phyloP scores from a whole-genome alignment of 2,329 filamentous ascomycete genomes.

The Fusarium incarnatum region DNA sequence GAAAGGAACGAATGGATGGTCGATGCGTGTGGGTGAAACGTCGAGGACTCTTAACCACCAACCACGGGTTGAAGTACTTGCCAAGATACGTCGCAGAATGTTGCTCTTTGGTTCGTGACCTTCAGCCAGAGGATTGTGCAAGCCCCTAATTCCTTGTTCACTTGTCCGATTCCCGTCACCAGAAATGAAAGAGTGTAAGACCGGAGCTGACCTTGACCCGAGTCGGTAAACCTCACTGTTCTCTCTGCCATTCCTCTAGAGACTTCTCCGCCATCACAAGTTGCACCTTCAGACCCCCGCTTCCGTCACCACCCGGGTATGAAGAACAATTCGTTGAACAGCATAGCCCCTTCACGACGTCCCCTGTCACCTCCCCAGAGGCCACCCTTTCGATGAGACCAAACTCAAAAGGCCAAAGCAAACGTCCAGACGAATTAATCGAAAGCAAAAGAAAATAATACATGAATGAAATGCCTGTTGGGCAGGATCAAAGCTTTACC shows the following conservation, averaged over 20 bases:
- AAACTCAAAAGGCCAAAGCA: conserved; percentile 45
- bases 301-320: background rate
- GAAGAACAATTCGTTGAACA: conserved; percentile 15
- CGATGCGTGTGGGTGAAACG: conserved; percentile 12
- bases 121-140: background rate
- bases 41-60: conserved; percentile 1
- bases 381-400: conserved; percentile 44
- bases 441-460: conserved; percentile 47
- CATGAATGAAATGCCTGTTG: conserved; percentile 46
- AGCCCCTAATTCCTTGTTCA: background rate
- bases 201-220: conserved; percentile 31
- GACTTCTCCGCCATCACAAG: conserved; percentile 7
- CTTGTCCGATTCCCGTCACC: conserved; percentile 10
- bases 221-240: conserved; percentile 8
- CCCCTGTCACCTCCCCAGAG: conserved; percentile 53
- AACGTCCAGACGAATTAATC: conserved; percentile 34
- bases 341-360: conserved; percentile 12
- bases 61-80: conserved; percentile 7
- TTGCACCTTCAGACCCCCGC: background rate
- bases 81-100: background rate
- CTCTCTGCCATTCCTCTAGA: conserved; percentile 9
- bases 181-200: conserved; percentile 11
- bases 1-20: conserved; percentile 35
- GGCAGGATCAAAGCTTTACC: conserved; percentile 51
- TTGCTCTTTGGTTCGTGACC: background rate